Conservation (phyloP, 768 basidiomycete genomes). For the Porphyrellus cyaneotinctus region DNA sequence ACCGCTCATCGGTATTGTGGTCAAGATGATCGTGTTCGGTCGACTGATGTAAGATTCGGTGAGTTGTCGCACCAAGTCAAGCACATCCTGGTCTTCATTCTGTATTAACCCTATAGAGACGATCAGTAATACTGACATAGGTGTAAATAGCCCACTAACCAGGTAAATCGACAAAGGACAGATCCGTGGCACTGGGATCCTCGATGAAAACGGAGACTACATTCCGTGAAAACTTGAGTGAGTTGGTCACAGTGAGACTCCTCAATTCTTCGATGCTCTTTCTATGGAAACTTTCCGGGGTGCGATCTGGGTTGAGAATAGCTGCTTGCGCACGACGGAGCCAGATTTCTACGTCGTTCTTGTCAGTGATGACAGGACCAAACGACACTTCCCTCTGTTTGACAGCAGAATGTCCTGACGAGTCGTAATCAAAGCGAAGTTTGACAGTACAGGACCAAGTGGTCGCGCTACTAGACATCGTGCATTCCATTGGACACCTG, state of each 20-base stretch:
- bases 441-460: slow-evolving; percentile 45
- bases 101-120: slow-evolving; percentile 50
- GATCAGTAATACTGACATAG: slow-evolving; percentile 3
- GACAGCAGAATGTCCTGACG: slow-evolving; percentile 21
- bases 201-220: slow-evolving; percentile 43
- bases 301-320: slow-evolving; percentile 32
- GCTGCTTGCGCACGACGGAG: slow-evolving; percentile 47
- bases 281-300: slow-evolving; percentile 17
- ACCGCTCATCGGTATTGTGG: slow-evolving; percentile 67
- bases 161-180: slow-evolving; percentile 54
- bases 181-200: slow-evolving; percentile 43
- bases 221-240: slow-evolving; percentile 46
- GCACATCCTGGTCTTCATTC: slow-evolving; percentile 39
- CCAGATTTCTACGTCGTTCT: slow-evolving; percentile 35
- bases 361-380: slow-evolving; percentile 31
- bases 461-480: slow-evolving; percentile 37
- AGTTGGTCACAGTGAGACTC: slow-evolving; percentile 18
- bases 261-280: slow-evolving; percentile 27
- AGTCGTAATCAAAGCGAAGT: slow-evolving; percentile 35
- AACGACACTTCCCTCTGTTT: slow-evolving; percentile 18
- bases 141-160: slow-evolving; percentile 30
- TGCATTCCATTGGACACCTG: slow-evolving; percentile 54
- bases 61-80: slow-evolving; percentile 45
- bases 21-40: slow-evolving; percentile 57
- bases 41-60: slow-evolving; percentile 44